Evolutionary conservation across 2,329 filamentous ascomycete species (phyloP).

Genomic region (Sphaerostilbella broomeana): DNA sequence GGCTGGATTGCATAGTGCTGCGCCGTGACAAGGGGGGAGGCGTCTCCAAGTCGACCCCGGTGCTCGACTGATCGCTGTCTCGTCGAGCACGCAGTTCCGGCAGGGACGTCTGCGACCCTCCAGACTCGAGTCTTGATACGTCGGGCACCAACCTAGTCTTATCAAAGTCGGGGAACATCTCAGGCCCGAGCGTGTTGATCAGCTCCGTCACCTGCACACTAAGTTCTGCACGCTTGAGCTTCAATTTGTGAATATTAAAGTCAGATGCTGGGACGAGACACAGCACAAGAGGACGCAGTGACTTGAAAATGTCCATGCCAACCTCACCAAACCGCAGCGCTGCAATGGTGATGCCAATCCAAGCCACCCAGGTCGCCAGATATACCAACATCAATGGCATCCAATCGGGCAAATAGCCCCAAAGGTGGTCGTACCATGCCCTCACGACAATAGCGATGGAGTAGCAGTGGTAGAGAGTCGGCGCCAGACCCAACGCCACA

Average conservation of each 20-base stretch:
- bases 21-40: slow-evolving; percentile 36
- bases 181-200: slow-evolving; percentile 91
- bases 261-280: slow-evolving; percentile 78
- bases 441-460: slow-evolving; percentile 66
- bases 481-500: slow-evolving; percentile 77
- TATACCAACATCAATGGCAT: slow-evolving; percentile 75
- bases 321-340: slow-evolving; percentile 92
- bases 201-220: slow-evolving; percentile 79
- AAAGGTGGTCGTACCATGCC: slow-evolving; percentile 74
- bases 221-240: slow-evolving; percentile 64
- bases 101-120: slow-evolving; percentile 18
- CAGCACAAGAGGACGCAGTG: slow-evolving; percentile 76
- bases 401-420: slow-evolving; percentile 73
- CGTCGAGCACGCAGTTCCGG: slow-evolving; percentile 29
- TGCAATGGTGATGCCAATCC: slow-evolving; percentile 84
- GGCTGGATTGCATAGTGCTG: slow-evolving; percentile 49
- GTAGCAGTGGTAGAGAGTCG: slow-evolving; percentile 76
- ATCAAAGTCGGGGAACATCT: slow-evolving; percentile 96
- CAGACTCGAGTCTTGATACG: slow-evolving; percentile 34
- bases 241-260: slow-evolving; percentile 76
- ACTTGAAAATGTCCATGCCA: slow-evolving; percentile 99
- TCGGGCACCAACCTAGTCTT: slow-evolving; percentile 62
- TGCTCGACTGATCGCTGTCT: slow-evolving; percentile 45
- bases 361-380: slow-evolving; percentile 68
- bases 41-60: slow-evolving; percentile 31